Base-by-base conservation (phyloP, 768 basidiomycete species). In the Tremella mesenterica region DNA sequence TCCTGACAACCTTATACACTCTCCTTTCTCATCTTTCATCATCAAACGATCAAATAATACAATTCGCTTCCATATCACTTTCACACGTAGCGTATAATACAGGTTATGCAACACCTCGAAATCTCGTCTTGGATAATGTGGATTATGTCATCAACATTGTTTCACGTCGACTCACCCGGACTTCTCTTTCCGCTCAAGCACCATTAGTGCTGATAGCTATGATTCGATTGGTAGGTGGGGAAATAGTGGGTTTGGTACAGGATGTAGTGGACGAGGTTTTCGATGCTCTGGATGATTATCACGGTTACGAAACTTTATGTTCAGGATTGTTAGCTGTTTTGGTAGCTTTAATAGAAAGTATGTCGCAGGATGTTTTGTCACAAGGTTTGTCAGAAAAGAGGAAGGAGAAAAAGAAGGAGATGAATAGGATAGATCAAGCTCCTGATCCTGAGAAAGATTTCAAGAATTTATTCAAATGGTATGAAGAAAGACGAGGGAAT, bases 231-330 rank as follows among this genome's bases (percentile, higher is more conserved):
- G 87, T 93, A 6, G 93, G 95, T 0, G 78, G 78, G 26, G 85
- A 86, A 50, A 83, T 97, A 28, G 88, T 97, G 0, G 83, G 86
- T 43, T 83, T 83, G 61, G 91, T 95, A 7, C 83, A 85, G 13
- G 95, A 96, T 70, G 83, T 97, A 9, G 90, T 97, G 9, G 93
- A 95, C 72, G 92, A 95, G 71, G 92, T 93, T 56, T 97, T 97
- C 61, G 93, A 96, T 72, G 83, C 91, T 26, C 77, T 97, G 18
- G 95, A 97, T 64, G 90, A 95, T 59, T 97, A 82, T 69, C 93
- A 97, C 71, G 93, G 91, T 13, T 96, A 99, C 73, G 82, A 83
- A 20, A 69, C 83, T 25, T 75, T 97, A 20, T 87, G 92, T 1
- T 86, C 90, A 57, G 86, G 88, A 0, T 77, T 99, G 2, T 77